Percentiles rank a stretch among this genome's conserved stretches.
Evolutionary conservation across 805 yeast genomes (phyloP).

Genomic region (Ogataea trehaloabstinens): DNA sequence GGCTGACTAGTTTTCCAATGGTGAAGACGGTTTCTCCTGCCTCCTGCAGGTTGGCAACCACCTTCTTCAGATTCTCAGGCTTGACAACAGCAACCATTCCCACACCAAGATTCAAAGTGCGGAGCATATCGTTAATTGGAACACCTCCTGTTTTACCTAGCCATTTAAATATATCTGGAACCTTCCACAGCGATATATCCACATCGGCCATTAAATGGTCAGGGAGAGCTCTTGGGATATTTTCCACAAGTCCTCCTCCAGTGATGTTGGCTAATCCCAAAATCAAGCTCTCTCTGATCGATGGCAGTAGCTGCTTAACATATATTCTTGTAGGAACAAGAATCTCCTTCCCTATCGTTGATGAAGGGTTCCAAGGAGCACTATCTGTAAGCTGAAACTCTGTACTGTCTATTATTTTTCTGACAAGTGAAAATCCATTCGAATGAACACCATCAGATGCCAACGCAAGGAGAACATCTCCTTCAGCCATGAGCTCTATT

Average conservation of each 20-base stretch:
- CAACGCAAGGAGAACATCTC: slow-evolving; percentile 83
- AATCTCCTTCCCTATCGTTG: slow-evolving; percentile 81
- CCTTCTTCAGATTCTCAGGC: slow-evolving; percentile 58
- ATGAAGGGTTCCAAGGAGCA: slow-evolving; percentile 82
- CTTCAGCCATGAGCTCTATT: slow-evolving; percentile 61
- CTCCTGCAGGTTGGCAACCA: slow-evolving; percentile 48
- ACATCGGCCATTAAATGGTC: slow-evolving; percentile 72
- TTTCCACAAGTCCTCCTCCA: slow-evolving; percentile 97
- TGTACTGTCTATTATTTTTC: slow-evolving; percentile 81
- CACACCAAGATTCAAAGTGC: slow-evolving; percentile 93
- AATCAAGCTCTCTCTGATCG: slow-evolving; percentile 62
- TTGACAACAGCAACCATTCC: slow-evolving; percentile 93
- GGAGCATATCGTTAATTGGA: slow-evolving; percentile 77
- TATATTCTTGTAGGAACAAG: slow-evolving; percentile 91
- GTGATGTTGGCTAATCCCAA: slow-evolving; percentile 96
- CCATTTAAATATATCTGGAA: slow-evolving; percentile 92
- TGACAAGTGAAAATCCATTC: slow-evolving; percentile 91
- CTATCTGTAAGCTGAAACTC: slow-evolving; percentile 66
- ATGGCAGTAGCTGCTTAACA: slow-evolving; percentile 83
- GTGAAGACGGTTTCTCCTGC: slow-evolving; percentile 75
- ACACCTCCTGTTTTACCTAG: slow-evolving; percentile 88
- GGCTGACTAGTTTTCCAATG: slow-evolving; percentile 58
- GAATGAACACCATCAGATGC: slow-evolving; percentile 94
- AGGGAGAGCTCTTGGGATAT: slow-evolving; percentile 94
- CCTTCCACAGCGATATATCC: slow-evolving; percentile 77